Percentiles rank a stretch among this genome's conserved stretches.
Evolutionary conservation across 352 stramenopile species (phyloP).

Genomic region (Phytophthora pistaciae): DNA sequence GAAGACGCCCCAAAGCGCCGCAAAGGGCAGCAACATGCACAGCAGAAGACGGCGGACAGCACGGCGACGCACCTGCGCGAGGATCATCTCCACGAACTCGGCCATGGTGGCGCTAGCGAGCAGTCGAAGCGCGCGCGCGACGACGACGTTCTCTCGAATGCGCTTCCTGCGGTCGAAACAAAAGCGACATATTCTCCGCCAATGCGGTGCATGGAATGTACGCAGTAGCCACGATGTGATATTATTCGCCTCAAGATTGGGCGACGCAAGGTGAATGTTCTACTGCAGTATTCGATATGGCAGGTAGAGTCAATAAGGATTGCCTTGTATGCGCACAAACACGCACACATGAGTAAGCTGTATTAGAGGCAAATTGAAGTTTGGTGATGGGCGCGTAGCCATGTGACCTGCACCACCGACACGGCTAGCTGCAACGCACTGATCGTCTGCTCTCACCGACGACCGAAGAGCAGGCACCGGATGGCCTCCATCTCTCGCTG

Average conservation of each 20-base stretch:
- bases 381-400: slow-evolving; percentile 29
- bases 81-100: slow-evolving; percentile 87
- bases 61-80: slow-evolving; percentile 67
- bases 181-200: not conserved
- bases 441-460: slow-evolving; percentile 3
- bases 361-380: slow-evolving; percentile 34
- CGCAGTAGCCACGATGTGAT: not conserved
- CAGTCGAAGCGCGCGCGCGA: not conserved
- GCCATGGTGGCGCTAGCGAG: slow-evolving; percentile 49
- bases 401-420: slow-evolving; percentile 17
- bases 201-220: not conserved
- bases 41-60: not conserved
- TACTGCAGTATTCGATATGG: slow-evolving; percentile 1
- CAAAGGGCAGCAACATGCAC: slow-evolving; percentile 2
- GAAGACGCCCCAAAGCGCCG: not conserved
- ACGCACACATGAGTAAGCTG: slow-evolving; percentile 23
- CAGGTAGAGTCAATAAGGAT: not conserved
- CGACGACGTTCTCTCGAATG: not conserved
- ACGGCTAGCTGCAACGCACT: not conserved
- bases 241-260: not conserved
- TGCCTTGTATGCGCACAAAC: not conserved
- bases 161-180: slow-evolving; percentile 4
- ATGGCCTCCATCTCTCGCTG: slow-evolving; percentile 74
- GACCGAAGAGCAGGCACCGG: slow-evolving; percentile 57
- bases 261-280: not conserved